Conservation (phyloP, 2,329 filamentous ascomycete species). For the Aspergillus candidus region DNA sequence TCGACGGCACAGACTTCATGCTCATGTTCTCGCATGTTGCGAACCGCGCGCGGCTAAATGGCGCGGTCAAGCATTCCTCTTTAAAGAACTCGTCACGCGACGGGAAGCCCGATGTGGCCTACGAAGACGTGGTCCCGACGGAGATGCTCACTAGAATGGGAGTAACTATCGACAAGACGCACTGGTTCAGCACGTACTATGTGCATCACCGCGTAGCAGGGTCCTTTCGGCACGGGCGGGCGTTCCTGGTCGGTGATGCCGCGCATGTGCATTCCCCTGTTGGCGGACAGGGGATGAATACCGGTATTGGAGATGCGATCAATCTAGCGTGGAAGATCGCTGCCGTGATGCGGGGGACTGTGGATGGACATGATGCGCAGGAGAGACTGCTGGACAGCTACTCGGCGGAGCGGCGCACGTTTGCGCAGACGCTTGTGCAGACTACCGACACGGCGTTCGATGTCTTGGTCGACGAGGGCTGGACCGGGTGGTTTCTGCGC, state of each 20-base stretch:
- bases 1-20: slow-evolving; percentile 33
- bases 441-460: slow-evolving; percentile 41
- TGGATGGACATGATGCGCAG: slow-evolving; percentile 17
- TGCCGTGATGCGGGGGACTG: slow-evolving; percentile 37
- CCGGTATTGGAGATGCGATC: slow-evolving; percentile 49
- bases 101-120: slow-evolving; percentile 18
- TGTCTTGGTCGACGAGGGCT: slow-evolving; percentile 33
- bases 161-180: slow-evolving; percentile 23
- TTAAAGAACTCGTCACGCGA: neutral
- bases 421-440: slow-evolving; percentile 40
- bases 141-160: slow-evolving; percentile 14
- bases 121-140: slow-evolving; percentile 26
- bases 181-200: slow-evolving; percentile 42
- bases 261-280: slow-evolving; percentile 52
- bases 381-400: slow-evolving; percentile 43
- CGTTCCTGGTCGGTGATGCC: slow-evolving; percentile 53
- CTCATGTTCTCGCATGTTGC: slow-evolving; percentile 27
- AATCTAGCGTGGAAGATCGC: slow-evolving; percentile 54
- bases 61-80: slow-evolving; percentile 13
- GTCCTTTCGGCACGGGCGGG: slow-evolving; percentile 42
- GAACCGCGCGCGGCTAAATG: slow-evolving; percentile 20
- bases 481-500: slow-evolving; percentile 38
- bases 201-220: slow-evolving; percentile 41
- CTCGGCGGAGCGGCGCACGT: slow-evolving; percentile 43
- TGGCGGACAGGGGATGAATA: slow-evolving; percentile 56